Evolutionary conservation across 306 rosid species (phyloP).

Genomic region (Cucumis sativus): DNA sequence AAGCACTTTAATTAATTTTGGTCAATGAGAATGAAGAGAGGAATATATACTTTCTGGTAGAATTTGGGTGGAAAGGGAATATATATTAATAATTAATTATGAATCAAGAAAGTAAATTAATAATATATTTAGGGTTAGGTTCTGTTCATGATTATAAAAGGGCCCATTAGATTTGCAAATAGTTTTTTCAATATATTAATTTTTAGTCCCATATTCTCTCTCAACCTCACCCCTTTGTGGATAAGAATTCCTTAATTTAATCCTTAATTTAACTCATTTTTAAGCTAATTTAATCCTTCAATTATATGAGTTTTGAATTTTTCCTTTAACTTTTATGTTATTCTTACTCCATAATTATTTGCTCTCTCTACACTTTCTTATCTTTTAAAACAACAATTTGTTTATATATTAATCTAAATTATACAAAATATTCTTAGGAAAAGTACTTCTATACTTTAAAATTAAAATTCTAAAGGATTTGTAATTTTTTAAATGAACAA

Average conservation of each 20-base stretch:
- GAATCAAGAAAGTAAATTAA: background rate
- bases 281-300: too few species aligned
- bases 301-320: too few species aligned
- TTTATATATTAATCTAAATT: background rate
- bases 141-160: constrained; percentile 29
- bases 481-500: too few species aligned
- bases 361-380: background rate
- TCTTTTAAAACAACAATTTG: background rate
- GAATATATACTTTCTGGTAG: constrained; percentile 7
- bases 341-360: background rate
- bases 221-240: background rate
- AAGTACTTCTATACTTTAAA: too few species aligned
- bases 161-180: constrained; percentile 34
- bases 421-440: too few species aligned
- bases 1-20: background rate
- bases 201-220: background rate
- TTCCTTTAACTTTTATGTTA: too few species aligned
- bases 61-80: constrained; percentile 19
- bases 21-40: background rate
- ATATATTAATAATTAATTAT: background rate
- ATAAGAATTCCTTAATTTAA: background rate
- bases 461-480: too few species aligned
- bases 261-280: background rate
- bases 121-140: constrained; percentile 22
- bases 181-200: background rate